These are phyloP conservation scores for Tulasnella sp. DNA, from an alignment of 768 basidiomycete genomes.

Conservation along the genomic window DNA sequence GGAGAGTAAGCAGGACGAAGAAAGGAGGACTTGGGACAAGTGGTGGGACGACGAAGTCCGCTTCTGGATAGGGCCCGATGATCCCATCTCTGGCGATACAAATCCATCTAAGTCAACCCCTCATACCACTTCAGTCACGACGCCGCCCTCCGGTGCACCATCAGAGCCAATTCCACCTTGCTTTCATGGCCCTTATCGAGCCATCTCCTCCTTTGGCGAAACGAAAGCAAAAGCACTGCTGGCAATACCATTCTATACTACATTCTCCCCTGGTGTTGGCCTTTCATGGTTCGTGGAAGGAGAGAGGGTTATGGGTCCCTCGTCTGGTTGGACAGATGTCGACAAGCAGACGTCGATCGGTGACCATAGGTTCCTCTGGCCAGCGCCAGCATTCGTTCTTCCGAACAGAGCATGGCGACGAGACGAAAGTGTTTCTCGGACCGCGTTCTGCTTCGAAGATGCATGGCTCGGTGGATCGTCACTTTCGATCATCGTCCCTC, in stretches of 20 bases:
- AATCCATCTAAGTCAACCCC: neutral
- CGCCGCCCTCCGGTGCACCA: neutral
- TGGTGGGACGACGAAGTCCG: neutral
- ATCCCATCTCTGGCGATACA: neutral
- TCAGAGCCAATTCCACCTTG: neutral
- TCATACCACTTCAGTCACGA: neutral
- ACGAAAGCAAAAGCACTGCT: neutral
- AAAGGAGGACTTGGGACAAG: neutral
- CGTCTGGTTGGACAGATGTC: neutral
- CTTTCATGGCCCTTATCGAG: neutral
- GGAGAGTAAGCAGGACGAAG: neutral
- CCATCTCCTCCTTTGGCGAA: neutral
- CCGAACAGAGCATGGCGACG: neutral
- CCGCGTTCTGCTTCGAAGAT: neutral
- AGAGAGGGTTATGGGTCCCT: neutral
- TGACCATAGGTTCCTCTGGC: neutral
- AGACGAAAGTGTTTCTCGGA: no score
- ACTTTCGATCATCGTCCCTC: neutral
- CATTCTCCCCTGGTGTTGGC: neutral
- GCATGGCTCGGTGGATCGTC: neutral
- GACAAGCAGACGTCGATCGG: neutral
- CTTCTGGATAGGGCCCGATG: neutral
- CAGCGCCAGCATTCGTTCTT: neutral
- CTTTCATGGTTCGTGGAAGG: neutral
- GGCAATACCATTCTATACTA: neutral